Base-by-base conservation (phyloP, 257 asterid genomes). In the Nicotiana sylvestris region DNA sequence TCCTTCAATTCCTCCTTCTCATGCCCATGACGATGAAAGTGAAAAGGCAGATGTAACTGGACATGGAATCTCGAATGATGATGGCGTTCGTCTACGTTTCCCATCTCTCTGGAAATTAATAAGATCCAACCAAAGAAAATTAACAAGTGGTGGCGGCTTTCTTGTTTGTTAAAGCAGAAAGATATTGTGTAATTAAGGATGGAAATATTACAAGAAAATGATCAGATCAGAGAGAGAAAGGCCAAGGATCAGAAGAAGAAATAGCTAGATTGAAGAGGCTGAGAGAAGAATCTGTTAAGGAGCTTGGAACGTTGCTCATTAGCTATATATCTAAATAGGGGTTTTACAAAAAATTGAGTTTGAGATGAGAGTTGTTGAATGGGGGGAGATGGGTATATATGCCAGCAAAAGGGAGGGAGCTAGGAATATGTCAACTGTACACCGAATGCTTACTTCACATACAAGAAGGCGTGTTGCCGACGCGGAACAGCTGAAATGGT, bases 191-290 rank as follows among this genome's bases (percentile, higher is more conserved):
- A 33, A 33, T 33, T 37, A 39, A 39, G 46, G 46, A 7, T 7
- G 11, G 49, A 43, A 30, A 35, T 61, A 51, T 65, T 55, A 64
- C 35, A 25, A 57, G 77, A 57, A 43, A 9, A 80, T 8, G 11
- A 43, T 43, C 3, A 89, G 81, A 76, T 43, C 3, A 89, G 81
- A 76, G 29, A 83, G 98, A 90, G 46, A 92, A 94, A 2, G 97
- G 97, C 98, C 97, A 94, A 33, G 97, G 98, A 89, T 94, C 97
- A 4, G 98, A 92, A 0, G 93, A 43, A 43, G 51, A 43, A 2
- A 43, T 43, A 9, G 51, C 51, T 43, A 43, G 51, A 43, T 2
- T 43, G 51, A 43, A 86, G 66, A 97, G 93, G 53, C 91, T 92
- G 87, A 94, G 80, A 4, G 93, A 90, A 53, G 96, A 91, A 51